Evolutionary conservation across 1,284 basidiomycete species (phyloP).

Genomic region (Abortiporus biennis): DNA sequence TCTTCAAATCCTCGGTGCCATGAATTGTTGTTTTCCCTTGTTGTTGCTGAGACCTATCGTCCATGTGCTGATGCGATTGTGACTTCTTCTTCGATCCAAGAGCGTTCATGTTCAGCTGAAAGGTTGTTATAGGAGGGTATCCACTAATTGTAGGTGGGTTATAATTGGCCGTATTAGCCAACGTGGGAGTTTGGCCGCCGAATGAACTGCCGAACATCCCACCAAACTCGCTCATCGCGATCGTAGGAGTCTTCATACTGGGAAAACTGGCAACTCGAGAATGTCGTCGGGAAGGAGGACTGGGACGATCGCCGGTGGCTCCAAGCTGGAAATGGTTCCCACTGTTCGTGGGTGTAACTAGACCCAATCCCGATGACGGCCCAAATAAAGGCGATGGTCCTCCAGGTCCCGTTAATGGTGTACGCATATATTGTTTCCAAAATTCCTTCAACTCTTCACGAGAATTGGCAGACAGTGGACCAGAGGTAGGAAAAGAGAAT

Average conservation of each 20-base stretch:
- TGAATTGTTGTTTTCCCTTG: conserved; percentile 7
- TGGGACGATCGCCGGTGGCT: conserved; percentile 3
- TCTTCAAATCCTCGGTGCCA: conserved; percentile 51
- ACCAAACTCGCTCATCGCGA: conserved; percentile 13
- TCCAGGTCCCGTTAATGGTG: conserved; percentile 51
- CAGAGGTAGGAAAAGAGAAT: conserved; percentile 11
- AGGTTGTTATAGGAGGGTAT: neutral
- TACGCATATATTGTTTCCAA: conserved; percentile 71
- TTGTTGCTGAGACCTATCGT: conserved; percentile 1
- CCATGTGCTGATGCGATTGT: too few relatives aligned
- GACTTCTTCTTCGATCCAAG: neutral
- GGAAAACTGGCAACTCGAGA: conserved; percentile 59
- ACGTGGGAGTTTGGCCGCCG: neutral
- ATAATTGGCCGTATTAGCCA: neutral
- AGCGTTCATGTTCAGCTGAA: neutral
- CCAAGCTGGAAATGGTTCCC: conserved; percentile 12
- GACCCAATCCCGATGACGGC: conserved; percentile 5
- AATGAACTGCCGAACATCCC: too few relatives aligned
- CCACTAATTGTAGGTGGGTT: neutral
- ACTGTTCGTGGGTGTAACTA: conserved; percentile 20
- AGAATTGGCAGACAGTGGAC: too few relatives aligned
- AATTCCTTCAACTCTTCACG: conserved; percentile 56
- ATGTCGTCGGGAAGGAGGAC: conserved; percentile 30
- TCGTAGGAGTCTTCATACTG: conserved; percentile 53
- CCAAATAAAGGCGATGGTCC: conserved; percentile 14